Conservation (phyloP, 495 filamentous ascomycete species). For the Pyrenopolyporus hunteri region DNA sequence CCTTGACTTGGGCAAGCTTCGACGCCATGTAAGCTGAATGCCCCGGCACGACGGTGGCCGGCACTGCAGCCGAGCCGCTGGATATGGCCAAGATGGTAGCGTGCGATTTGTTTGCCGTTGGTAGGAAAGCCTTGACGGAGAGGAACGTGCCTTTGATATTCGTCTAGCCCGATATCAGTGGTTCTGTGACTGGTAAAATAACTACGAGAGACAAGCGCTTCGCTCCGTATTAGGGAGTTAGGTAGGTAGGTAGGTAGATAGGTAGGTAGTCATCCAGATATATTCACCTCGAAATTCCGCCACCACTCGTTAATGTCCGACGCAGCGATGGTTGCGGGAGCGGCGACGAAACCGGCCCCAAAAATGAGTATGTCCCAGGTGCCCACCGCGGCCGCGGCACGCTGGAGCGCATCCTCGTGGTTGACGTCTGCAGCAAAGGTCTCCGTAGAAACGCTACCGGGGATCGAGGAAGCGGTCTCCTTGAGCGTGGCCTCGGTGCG, state of each 20-base stretch:
- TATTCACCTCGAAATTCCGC: slow-evolving; percentile 49
- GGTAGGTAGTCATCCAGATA: background rate
- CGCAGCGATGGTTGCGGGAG: slow-evolving; percentile 29
- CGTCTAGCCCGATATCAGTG: slow-evolving; percentile 29
- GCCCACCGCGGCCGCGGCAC: slow-evolving; percentile 22
- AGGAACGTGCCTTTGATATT: slow-evolving; percentile 52
- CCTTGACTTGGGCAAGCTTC: slow-evolving; percentile 49
- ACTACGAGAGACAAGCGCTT: too few species aligned
- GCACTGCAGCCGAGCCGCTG: slow-evolving; percentile 31
- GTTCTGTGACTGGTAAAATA: too few species aligned
- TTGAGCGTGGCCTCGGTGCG: slow-evolving; percentile 30
- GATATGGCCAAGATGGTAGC: slow-evolving; percentile 46
- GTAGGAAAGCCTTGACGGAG: slow-evolving; percentile 46
- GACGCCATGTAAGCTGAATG: slow-evolving; percentile 48
- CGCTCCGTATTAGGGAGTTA: background rate
- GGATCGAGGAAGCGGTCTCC: slow-evolving; percentile 1
- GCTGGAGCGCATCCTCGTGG: slow-evolving; percentile 31
- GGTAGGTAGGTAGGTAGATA: background rate
- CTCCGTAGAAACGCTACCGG: slow-evolving; percentile 6
- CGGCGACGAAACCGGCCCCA: slow-evolving; percentile 41
- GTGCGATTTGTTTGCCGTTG: slow-evolving; percentile 40
- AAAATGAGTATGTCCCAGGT: slow-evolving; percentile 48
- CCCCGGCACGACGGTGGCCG: slow-evolving; percentile 26
- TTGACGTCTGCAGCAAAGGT: slow-evolving; percentile 48
- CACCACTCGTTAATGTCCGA: slow-evolving; percentile 45